phyloP scores from a whole-genome alignment of 495 filamentous ascomycete species.

The Collariella sp. region DNA sequence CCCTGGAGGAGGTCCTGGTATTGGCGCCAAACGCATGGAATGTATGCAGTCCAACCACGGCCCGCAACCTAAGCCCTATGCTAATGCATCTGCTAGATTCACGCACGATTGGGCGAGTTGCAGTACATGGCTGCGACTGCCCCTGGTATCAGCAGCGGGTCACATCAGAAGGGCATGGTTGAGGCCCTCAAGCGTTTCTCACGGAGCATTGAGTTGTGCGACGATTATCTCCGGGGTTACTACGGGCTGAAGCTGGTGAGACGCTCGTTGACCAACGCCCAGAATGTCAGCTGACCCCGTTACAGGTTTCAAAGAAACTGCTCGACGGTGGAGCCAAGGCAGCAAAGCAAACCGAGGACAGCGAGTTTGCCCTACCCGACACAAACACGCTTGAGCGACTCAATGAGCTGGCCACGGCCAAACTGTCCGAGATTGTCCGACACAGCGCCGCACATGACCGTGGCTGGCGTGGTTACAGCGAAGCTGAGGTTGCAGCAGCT shows the following conservation, averaged over 20 bases:
- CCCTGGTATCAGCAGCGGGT: conserved; percentile 32
- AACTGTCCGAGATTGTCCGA: conserved; percentile 67
- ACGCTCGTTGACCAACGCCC: not conserved
- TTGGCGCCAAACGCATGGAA: conserved; percentile 93
- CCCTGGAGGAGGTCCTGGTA: conserved; percentile 82
- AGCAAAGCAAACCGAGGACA: conserved; percentile 28
- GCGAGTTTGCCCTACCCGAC: conserved; percentile 38
- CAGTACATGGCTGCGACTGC: conserved; percentile 57
- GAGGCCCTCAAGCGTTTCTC: conserved; percentile 77
- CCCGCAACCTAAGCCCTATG: conserved; percentile 14
- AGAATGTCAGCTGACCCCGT: conserved; percentile 11
- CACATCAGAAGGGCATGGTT: conserved; percentile 44
- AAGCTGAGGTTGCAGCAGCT: conserved; percentile 69
- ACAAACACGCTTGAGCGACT: conserved; percentile 54
- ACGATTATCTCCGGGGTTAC: conserved; percentile 83
- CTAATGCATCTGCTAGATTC: conserved; percentile 50
- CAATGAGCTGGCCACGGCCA: conserved; percentile 61
- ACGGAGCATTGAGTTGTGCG: conserved; percentile 85
- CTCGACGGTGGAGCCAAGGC: conserved; percentile 28
- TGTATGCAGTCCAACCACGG: conserved; percentile 43
- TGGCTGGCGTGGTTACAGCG: conserved; percentile 64
- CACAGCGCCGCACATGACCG: conserved; percentile 48
- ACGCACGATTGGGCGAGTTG: conserved; percentile 80
- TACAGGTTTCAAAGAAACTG: conserved; percentile 35
- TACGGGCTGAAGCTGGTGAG: conserved; percentile 81